Evolutionary conservation across 2,329 filamentous ascomycete species (phyloP).

Genomic region (Hortaea sp.): DNA sequence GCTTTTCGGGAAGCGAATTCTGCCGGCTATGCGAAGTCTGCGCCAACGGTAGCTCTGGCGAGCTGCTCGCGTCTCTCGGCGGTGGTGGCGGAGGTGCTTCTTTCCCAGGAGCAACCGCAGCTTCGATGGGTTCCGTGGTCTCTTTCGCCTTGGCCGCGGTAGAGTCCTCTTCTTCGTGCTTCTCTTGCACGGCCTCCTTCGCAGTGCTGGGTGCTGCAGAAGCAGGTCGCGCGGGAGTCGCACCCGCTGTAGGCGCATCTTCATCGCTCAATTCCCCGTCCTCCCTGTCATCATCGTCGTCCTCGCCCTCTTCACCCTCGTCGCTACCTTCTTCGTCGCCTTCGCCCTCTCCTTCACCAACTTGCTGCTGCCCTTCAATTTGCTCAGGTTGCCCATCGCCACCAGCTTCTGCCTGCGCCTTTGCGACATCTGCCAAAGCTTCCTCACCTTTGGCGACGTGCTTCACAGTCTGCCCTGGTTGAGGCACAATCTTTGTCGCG

Average conservation of each 20-base stretch:
- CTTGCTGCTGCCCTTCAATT: conserved; percentile 36
- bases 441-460: conserved; percentile 26
- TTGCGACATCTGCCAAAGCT: conserved; percentile 23
- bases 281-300: conserved; percentile 35
- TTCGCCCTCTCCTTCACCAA: conserved; percentile 37
- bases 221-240: conserved; percentile 5
- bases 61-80: conserved; percentile 28
- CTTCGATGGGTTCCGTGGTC: neutral
- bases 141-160: conserved; percentile 1
- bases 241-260: conserved; percentile 14
- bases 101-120: neutral
- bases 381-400: conserved; percentile 34
- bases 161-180: neutral
- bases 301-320: conserved; percentile 36
- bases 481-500: conserved; percentile 26
- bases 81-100: conserved; percentile 1
- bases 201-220: neutral
- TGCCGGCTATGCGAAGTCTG: conserved; percentile 29
- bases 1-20: conserved; percentile 18
- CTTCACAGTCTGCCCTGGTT: conserved; percentile 24
- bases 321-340: conserved; percentile 41
- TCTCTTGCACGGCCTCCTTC: neutral
- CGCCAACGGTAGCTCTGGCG: conserved; percentile 33
- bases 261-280: conserved; percentile 26
- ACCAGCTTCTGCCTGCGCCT: conserved; percentile 26